Base-by-base conservation (phyloP, 192 early-diverging fungal species). In the Backusella australiensis region DNA sequence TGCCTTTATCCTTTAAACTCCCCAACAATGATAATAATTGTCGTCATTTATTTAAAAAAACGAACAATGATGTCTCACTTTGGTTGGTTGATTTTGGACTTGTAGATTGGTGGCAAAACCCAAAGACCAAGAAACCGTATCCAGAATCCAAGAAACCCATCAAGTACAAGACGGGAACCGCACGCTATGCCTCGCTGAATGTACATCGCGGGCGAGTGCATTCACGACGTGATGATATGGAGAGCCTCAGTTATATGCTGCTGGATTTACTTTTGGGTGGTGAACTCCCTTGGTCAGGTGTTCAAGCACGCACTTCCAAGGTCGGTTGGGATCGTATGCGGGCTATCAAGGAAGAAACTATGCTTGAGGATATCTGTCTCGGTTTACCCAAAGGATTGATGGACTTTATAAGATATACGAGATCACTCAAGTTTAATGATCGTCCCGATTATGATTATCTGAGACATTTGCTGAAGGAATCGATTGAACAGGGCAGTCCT, bases 251-350 rank as follows among this genome's bases (percentile, higher is more conserved):
- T 11, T 95, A 96, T 77, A 87, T 96, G 29, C 87, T 96, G 36
- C 71, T 96, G 41, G 95, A 96, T 75, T 88, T 96, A 52, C 17
- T 71, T 14, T 75, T 94, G 21, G 82, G 89, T 42, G 93, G 93
- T 2, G 83, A 79, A 9, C 83, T 96, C 23, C 94, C 95, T 32
- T 96, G 95, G 95, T 90, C 94, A 67, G 95, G 95, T 1, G 82
- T 96, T 32, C 90, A 92, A 73, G 95, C 95, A 15, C 84, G 89
- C 15, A 94, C 89, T 42, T 93, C 94, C 66, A 87, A 88, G 59
- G 86, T 91, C 79, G 95, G 95, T 34, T 96, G 95, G 88, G 93
- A 94, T 67, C 90, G 91, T 66, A 96, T 96, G 88, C 85, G 88
- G 19, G 89, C 93, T 75, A 90, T 92, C 77, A 96, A 96, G 73